phyloP scores from a whole-genome alignment of 1,284 basidiomycete genomes.

The Cutaneotrichosporon curvatum region DNA sequence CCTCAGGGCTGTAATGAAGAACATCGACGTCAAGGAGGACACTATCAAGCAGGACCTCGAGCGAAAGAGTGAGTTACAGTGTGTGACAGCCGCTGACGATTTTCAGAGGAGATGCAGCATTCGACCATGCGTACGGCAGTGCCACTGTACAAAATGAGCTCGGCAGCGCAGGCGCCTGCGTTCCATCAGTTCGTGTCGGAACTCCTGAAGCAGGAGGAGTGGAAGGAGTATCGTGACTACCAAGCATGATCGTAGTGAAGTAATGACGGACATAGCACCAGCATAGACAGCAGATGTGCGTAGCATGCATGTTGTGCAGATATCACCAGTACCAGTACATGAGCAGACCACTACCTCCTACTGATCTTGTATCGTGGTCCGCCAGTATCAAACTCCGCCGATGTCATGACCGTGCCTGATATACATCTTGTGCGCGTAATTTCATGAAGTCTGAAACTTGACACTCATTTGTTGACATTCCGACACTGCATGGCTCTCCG shows the following conservation, averaged over 20 bases:
- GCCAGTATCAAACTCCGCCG: too few species aligned
- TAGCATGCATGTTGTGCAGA: too few species aligned
- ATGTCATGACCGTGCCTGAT: too few species aligned
- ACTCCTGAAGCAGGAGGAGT: constrained; percentile 34
- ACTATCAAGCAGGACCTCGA: constrained; percentile 97
- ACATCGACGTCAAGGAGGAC: constrained; percentile 79
- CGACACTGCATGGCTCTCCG: background rate
- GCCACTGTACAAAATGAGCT: constrained; percentile 63
- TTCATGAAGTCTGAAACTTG: background rate
- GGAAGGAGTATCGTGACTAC: constrained; percentile 41
- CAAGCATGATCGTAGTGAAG: constrained; percentile 19
- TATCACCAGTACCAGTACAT: too few species aligned
- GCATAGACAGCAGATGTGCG: background rate
- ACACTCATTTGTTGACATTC: too few species aligned
- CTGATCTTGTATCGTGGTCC: too few species aligned
- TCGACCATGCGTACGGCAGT: constrained; percentile 78
- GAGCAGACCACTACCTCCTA: too few species aligned
- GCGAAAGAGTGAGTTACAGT: constrained; percentile 53
- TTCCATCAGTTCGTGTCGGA: constrained; percentile 63
- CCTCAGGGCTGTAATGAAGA: constrained; percentile 84
- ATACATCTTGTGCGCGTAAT: background rate
- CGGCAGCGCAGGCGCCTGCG: constrained; percentile 55
- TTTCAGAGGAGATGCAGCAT: constrained; percentile 69
- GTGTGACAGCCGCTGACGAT: background rate
- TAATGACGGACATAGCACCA: background rate